Evolutionary conservation across 2,329 filamentous ascomycete genomes (phyloP).

Genomic region (Penicillium sp.): DNA sequence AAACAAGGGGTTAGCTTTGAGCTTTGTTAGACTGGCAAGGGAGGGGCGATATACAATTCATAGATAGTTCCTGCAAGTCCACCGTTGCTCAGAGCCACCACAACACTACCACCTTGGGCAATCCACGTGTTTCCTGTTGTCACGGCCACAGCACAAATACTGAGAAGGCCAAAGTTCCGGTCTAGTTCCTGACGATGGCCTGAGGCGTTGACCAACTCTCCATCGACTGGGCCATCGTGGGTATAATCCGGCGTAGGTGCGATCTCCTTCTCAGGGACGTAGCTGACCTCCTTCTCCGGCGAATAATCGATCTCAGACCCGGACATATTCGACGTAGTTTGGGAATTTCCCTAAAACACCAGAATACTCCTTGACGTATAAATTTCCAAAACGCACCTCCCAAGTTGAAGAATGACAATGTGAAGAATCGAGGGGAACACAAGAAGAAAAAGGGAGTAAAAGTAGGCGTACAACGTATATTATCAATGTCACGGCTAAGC

Average conservation of each 20-base stretch:
- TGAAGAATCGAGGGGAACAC: background rate
- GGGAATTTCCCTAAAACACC: background rate
- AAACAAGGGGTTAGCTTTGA: slow-evolving; percentile 15
- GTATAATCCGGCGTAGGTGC: slow-evolving; percentile 27
- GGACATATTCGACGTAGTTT: background rate
- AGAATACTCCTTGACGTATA: background rate
- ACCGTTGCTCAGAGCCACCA: slow-evolving; percentile 59
- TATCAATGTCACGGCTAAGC: background rate
- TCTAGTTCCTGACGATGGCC: slow-evolving; percentile 64
- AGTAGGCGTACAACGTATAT: background rate
- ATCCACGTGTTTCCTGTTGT: slow-evolving; percentile 67
- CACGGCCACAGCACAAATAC: slow-evolving; percentile 60
- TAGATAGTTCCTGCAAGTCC: slow-evolving; percentile 63
- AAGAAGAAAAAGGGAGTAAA: background rate
- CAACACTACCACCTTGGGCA: slow-evolving; percentile 61
- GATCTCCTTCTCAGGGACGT: slow-evolving; percentile 29
- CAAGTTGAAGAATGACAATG: background rate
- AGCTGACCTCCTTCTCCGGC: background rate
- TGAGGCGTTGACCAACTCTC: slow-evolving; percentile 60
- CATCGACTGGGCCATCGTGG: slow-evolving; percentile 6
- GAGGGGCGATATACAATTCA: slow-evolving; percentile 50
- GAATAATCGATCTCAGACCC: background rate
- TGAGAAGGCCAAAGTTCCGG: slow-evolving; percentile 61
- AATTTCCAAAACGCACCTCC: background rate
- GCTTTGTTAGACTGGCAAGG: background rate